Percentiles rank a stretch among this genome's conserved stretches.
Conservation (phyloP, 495 filamentous ascomycete species). For the Xylaria flabelliformis region DNA sequence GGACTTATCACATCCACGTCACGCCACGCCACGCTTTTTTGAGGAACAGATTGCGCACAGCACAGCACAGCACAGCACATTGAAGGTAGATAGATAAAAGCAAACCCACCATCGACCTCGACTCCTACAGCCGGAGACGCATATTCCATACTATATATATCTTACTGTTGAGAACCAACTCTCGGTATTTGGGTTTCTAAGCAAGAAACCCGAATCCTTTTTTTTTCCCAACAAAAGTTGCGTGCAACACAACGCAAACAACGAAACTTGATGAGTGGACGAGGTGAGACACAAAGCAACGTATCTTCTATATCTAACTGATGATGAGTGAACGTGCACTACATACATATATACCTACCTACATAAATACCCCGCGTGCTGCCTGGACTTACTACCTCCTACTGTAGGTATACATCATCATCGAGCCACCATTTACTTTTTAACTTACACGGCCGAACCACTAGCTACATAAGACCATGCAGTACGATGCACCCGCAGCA, state of each 20-base stretch:
- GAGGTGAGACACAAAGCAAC: neutral
- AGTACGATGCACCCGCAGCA: slow-evolving; percentile 9
- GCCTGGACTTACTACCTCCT: neutral
- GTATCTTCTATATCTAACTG: neutral
- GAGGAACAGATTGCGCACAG: neutral
- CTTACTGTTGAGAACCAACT: neutral
- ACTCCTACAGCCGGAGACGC: neutral
- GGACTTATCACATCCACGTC: neutral
- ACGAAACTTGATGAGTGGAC: neutral
- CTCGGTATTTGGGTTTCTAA: slow-evolving; percentile 2
- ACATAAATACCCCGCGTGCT: neutral
- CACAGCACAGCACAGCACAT: neutral
- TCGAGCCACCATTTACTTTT: neutral
- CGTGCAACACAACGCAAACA: neutral
- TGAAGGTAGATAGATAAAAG: neutral
- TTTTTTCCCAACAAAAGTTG: neutral
- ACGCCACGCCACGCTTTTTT: neutral
- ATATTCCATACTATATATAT: neutral
- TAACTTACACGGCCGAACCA: neutral
- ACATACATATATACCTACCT: neutral
- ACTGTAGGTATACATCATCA: neutral
- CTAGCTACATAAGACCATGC: neutral
- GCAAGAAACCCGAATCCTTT: neutral
- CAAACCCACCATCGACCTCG: neutral
- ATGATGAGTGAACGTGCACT: slow-evolving; percentile 3